These are phyloP conservation scores for Botrytis porri DNA, from an alignment of 2,329 filamentous ascomycete species.

Conservation along the genomic window DNA sequence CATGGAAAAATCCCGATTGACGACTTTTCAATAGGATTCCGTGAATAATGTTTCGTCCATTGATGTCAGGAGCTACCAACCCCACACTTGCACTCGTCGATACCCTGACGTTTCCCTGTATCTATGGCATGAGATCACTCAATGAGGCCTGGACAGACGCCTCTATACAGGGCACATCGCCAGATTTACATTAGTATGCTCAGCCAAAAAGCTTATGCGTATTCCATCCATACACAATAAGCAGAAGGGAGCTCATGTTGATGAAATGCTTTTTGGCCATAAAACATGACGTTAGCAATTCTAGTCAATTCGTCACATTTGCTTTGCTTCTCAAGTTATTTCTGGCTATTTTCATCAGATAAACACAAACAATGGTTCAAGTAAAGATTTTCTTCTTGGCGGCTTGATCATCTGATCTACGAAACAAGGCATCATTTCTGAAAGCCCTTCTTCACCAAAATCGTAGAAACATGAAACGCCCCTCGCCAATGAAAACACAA, in stretches of 20 bases:
- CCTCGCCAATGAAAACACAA: not conserved
- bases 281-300: not conserved
- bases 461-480: not conserved
- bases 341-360: not conserved
- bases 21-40: not conserved
- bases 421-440: not conserved
- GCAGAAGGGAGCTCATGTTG: not conserved
- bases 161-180: not conserved
- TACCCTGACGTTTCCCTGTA: not conserved
- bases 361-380: not conserved
- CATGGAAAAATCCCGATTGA: not conserved
- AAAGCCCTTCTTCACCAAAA: not conserved
- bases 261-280: not conserved
- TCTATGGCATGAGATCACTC: not conserved
- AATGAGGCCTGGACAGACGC: not conserved
- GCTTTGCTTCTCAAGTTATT: not conserved
- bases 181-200: not conserved
- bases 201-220: not conserved
- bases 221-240: not conserved
- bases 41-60: not conserved
- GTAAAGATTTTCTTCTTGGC: not conserved
- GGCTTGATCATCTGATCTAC: not conserved
- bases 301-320: not conserved
- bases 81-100: not conserved
- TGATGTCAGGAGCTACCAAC: constrained; percentile 13